Percentiles rank a stretch among this genome's conserved stretches.
Evolutionary conservation across 73 alveolate genomes (phyloP).

Genomic region (Paramecium biaurelia): DNA sequence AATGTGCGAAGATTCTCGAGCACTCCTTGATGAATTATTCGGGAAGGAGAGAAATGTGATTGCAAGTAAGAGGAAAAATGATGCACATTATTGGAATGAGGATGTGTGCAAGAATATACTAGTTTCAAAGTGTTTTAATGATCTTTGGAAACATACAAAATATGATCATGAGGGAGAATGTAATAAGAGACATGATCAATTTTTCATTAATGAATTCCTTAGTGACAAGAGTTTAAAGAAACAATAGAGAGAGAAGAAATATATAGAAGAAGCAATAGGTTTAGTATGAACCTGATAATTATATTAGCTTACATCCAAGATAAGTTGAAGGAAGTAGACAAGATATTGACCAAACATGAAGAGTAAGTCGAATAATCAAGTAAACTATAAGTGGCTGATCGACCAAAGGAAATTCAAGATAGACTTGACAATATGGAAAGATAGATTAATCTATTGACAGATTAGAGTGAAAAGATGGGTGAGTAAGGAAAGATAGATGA

Average conservation of each 20-base stretch:
- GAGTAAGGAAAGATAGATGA: conserved; percentile 46
- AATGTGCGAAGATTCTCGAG: conserved; percentile 45
- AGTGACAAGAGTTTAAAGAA: background rate
- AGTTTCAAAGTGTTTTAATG: conserved; percentile 23
- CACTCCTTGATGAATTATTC: conserved; percentile 7
- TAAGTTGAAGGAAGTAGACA: conserved; percentile 46
- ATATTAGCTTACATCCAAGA: conserved; percentile 41
- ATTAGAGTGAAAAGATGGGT: conserved; percentile 51
- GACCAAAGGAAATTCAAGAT: conserved; percentile 42
- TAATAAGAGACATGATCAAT: conserved; percentile 22
- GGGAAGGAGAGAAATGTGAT: conserved; percentile 37
- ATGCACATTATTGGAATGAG: conserved; percentile 51
- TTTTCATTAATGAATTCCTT: conserved; percentile 12
- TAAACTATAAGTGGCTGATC: conserved; percentile 30
- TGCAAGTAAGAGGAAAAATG: conserved; percentile 5
- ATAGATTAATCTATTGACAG: conserved; percentile 29
- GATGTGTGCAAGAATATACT: conserved; percentile 48
- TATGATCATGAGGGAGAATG: conserved; percentile 56
- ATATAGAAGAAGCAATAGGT: conserved; percentile 53
- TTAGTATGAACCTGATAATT: conserved; percentile 35
- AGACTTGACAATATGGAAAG: conserved; percentile 46
- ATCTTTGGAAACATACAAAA: conserved; percentile 42
- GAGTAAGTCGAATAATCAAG: conserved; percentile 45
- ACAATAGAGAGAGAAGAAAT: conserved; percentile 7
- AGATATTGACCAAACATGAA: conserved; percentile 31